Evolutionary conservation across 176 grass and related monocot genomes (phyloP), one percentile per base, ranked within the genome.

Genomic region (Leersia perrieri): DNA sequence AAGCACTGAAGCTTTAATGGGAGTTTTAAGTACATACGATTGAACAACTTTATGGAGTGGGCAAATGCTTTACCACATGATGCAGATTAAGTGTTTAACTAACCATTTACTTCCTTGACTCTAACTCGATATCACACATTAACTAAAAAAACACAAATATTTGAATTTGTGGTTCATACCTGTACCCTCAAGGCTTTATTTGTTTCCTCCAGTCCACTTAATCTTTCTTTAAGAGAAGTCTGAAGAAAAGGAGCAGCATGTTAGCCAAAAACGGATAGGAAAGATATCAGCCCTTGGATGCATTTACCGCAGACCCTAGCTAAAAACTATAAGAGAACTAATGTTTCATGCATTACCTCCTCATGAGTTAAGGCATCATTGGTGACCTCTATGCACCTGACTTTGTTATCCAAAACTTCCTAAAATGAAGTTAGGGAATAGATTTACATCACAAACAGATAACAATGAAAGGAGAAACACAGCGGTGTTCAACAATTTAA

Each of bases 141-240:
- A 84, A 63, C 60, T 73, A 15, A 18, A 82, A 32, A 84, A 74
- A 69, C 83, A 73, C 22, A 10, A 83, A 76, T 42, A 33, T 29
- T 58, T 33, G 35, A 28, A 70, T 61, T 14, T 81, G 27, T 40
- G 81, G 25, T 72, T 77, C 73, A 51, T 94, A 95, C 95, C 88
- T 90, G 88, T 74, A 82, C 78, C 47, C 79, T 66, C 62, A 94
- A 68, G 29, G 40, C 42, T 72, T 67, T 91, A 61, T 84, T 95
- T 63, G 11, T 80, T 80, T 91, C 90, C 67, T 98, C 95, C 45
- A 95, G 77, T 55, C 70, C 81, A 73, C 62, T 77, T 87, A 98
- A 87, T 82, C 75, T 89, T 91, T 90, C 90, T 76, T 85, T 81
- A 40, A 93, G 31, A 64, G 44, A 89, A 65, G 41, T 72, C 94